phyloP scores from a whole-genome alignment of 331 rosid genomes.

The Acacia pycnantha region DNA sequence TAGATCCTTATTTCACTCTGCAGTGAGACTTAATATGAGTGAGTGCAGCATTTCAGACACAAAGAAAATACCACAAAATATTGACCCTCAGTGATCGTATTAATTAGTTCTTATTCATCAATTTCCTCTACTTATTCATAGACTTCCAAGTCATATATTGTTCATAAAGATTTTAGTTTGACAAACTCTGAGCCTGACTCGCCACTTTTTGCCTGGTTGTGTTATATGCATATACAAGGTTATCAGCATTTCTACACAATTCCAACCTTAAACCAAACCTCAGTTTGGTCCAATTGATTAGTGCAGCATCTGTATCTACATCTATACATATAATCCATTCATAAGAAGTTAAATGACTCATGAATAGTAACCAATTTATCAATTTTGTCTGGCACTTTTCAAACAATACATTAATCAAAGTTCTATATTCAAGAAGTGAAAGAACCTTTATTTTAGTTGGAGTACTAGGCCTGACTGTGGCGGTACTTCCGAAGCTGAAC shows the following conservation, averaged over 20 bases:
- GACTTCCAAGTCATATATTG: not conserved
- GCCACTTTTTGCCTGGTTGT: not conserved
- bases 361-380: not conserved
- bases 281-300: not conserved
- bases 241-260: not conserved
- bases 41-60: not conserved
- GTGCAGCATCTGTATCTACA: not conserved
- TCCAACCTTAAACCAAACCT: not conserved
- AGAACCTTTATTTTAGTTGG: conserved; percentile 53
- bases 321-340: not conserved
- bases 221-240: not conserved
- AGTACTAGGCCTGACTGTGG: conserved; percentile 36
- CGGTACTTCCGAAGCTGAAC: conserved; percentile 51
- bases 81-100: not conserved
- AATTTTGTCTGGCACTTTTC: not conserved
- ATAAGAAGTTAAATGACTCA: not conserved
- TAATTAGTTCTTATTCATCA: not conserved
- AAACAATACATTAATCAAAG: not conserved
- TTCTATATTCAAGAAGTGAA: conserved; percentile 21
- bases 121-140: not conserved
- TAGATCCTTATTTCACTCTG: too few species aligned
- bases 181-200: not conserved
- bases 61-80: not conserved
- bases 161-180: not conserved
- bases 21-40: not conserved